These are phyloP conservation scores for Colletotrichum spinosum DNA, from an alignment of 2,329 filamentous ascomycete genomes.

Conservation along the genomic window DNA sequence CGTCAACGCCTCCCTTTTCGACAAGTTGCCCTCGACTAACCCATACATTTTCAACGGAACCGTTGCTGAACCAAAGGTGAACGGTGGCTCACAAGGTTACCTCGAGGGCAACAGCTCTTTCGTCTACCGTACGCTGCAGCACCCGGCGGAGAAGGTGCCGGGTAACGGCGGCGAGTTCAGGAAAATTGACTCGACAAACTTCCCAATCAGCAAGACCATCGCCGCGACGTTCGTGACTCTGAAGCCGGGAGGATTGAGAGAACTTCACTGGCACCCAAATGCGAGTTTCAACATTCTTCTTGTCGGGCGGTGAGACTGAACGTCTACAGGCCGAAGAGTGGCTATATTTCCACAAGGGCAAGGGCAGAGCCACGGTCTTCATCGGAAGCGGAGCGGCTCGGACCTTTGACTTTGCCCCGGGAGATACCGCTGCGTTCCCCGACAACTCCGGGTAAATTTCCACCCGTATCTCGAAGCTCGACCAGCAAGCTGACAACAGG, in stretches of 20 bases:
- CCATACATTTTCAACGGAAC: conserved; percentile 73
- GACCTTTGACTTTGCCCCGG: conserved; percentile 75
- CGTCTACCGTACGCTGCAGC: conserved; percentile 69
- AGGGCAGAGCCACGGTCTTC: conserved; percentile 72
- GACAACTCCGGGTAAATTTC: conserved; percentile 66
- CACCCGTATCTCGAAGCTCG: neutral
- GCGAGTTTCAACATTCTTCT: conserved; percentile 50
- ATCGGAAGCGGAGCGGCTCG: conserved; percentile 70
- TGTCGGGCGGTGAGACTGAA: neutral
- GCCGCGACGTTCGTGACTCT: conserved; percentile 73
- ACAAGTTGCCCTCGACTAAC: conserved; percentile 65
- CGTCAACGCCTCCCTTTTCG: conserved; percentile 69
- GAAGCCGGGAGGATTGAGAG: conserved; percentile 71
- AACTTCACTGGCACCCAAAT: conserved; percentile 79
- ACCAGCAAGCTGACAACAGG: too few relatives aligned
- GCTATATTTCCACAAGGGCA: conserved; percentile 76
- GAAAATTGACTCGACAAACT: conserved; percentile 75
- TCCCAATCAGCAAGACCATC: conserved; percentile 74
- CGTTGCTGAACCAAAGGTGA: conserved; percentile 59
- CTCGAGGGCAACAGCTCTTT: conserved; percentile 68
- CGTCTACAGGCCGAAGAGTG: conserved; percentile 72
- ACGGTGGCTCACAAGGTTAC: conserved; percentile 50
- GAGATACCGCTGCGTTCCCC: conserved; percentile 77
- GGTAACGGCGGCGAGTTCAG: conserved; percentile 71
- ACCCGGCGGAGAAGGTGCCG: conserved; percentile 66